Evolutionary conservation across 1,284 basidiomycete species (phyloP), one percentile per base, ranked within the genome.

Genomic region (Peniophora sp.): DNA sequence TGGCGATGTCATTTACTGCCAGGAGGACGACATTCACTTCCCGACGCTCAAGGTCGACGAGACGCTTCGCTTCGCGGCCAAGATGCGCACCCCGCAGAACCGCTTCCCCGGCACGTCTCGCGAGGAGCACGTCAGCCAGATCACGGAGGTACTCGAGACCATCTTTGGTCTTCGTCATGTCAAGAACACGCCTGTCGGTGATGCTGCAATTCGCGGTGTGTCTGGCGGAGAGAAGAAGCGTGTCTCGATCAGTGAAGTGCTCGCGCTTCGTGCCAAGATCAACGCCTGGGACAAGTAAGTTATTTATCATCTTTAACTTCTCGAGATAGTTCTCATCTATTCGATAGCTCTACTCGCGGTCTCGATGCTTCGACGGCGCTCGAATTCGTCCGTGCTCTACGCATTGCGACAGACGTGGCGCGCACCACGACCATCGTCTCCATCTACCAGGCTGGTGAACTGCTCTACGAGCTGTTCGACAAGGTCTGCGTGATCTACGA

Each of bases 221-320:
- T 85, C 82, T 23, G 92, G 90, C 17, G 92, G 92, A 12, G 85
- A 91, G 70, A 83, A 85, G 67, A 87, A 88, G 65, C 78, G 89
- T 37, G 88, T 91, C 0, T 86, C 83, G 0, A 86, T 92, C 57
- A 75, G 79, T 10, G 89, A 92, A 65, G 73, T 78, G 10, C 65
- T 91, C 44, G 78, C 80, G 0, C 73, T 77, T 14, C 69, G 82
- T 32, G 74, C 75, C 43, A 72, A 75, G 32, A 69, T 91, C 24
- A 75, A 74, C 41, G 71, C 75, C 12, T 91, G 88, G 87, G 88
- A 91, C 65, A 88, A 88, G 77, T 81, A 50, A 55, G 76, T n/a
- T n/a, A n/a, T n/a, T n/a, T n/a, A 65, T 6, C 41, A 18, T 37
- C 6, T n/a, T n/a, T n/a, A n/a, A n/a, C n/a, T n/a, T n/a, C n/a